Percentiles rank a stretch among this genome's conserved stretches.
phyloP scores from a whole-genome alignment of 768 basidiomycete species.

The Clavulina sp. region DNA sequence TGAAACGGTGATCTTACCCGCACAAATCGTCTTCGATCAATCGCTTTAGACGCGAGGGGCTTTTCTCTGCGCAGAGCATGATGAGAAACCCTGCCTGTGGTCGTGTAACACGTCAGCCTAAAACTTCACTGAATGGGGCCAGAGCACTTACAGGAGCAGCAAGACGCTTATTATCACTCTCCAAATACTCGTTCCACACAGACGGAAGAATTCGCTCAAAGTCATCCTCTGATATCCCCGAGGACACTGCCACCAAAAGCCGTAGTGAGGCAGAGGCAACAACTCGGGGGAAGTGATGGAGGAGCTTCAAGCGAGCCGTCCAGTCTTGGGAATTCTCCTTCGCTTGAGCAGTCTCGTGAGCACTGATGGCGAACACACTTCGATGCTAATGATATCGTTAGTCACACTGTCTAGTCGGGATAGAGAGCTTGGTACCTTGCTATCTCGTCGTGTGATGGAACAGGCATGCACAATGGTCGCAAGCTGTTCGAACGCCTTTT shows the following conservation, averaged over 20 bases:
- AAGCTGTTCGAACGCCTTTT: too few species aligned
- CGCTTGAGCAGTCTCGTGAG: too few species aligned
- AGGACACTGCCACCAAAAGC: constrained; percentile 45
- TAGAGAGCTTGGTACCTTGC: too few species aligned
- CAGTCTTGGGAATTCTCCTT: too few species aligned
- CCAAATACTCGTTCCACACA: constrained; percentile 40
- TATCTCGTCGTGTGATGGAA: too few species aligned
- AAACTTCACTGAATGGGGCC: not conserved
- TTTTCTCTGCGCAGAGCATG: constrained; percentile 59
- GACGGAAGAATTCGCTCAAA: constrained; percentile 33
- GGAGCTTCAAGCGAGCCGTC: too few species aligned
- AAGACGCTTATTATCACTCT: constrained; percentile 21
- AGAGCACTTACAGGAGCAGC: constrained; percentile 32
- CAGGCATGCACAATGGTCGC: too few species aligned
- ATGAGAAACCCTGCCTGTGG: constrained; percentile 38
- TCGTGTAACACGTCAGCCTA: not conserved
- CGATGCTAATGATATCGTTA: not conserved
- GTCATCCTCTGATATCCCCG: constrained; percentile 32
- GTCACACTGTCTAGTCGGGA: too few species aligned
- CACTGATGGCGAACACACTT: too few species aligned
- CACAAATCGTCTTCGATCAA: constrained; percentile 37
- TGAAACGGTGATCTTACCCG: constrained; percentile 25
- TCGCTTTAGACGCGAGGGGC: constrained; percentile 28
- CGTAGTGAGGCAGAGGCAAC: constrained; percentile 29
- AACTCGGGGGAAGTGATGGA: constrained; percentile 29